Evolutionary conservation across 2,329 filamentous ascomycete genomes (phyloP), one percentile per base, ranked within the genome.

Genomic region (Verticillium isaacii): DNA sequence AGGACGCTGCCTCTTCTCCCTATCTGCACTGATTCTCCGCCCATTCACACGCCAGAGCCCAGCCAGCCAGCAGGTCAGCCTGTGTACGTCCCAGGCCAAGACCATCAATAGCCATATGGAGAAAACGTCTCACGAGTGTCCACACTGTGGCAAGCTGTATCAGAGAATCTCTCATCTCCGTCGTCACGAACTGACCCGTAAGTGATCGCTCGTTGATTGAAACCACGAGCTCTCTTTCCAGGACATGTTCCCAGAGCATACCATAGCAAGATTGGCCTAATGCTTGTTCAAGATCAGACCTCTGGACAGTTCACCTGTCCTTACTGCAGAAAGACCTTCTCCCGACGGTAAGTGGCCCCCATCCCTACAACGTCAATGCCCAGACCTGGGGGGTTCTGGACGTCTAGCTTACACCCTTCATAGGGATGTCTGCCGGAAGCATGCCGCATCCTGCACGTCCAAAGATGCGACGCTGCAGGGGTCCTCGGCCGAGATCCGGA

Each of bases 391-490:
- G 25, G 25, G 25, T 25, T 1, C 15, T 32, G 4, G 54, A 14
- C 7, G 12, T 19, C 32, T n/a, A 41, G 19, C 56, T 58, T 36
- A 41, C 56, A 29, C 54, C 36, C 36, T 14, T 19, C 5, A 6
- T 34, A 68, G 66, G 23, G 67, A 68, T 56, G 69, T 72, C 19
- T 71, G 69, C 62, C 65, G 69, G 8, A 70, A 70, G 52, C 70
- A 72, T 58, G 62, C 66, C 9, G 37, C 64, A 6, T 62, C 63
- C 50, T 71, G 70, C 36, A 60, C 62, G 3, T 61, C 60, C 32
- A 69, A 67, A 15, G 59, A 60, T 25, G 56, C 37, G 15, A 59
- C 60, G 5, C 60, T 57, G 12, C 57, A 60, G 56, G 36, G 36
- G 8, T 34, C n/a, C 14, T 15, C 56, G n/a, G 5, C 34, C 7